Base-by-base conservation (phyloP, 164 flowering plant species). In the Protea cynaroides region DNA sequence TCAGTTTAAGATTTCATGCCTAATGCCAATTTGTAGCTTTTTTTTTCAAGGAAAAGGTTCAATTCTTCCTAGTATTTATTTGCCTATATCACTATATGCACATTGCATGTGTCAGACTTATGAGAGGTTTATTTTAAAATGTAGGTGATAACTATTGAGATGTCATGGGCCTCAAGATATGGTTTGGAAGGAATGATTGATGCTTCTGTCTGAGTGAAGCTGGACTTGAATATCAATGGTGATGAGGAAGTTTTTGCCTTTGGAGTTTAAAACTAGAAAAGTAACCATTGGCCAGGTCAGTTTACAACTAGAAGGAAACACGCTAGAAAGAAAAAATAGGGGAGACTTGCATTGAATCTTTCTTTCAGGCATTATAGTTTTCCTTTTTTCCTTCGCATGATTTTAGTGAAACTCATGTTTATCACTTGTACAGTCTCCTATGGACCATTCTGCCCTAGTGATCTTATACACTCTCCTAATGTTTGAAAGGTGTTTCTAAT, bases 141-240 rank as follows among this genome's bases (percentile, higher is more conserved):
- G 59, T 73, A 94, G 99, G 92, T 91, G 43, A 66, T 86, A 66
- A 97, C 91, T 78, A 91, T 94, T 66, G 99, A 94, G 82, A 86
- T 88, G 96, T 93, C 87, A 57, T 92, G 97, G 99, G 96, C 96
- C 21, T 97, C 97, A 64, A 95, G 80, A 73, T 95, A 86, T 84
- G 99, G 99, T 22, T 73, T 95, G 85, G 92, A 95, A 83, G 99
- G 99, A 64, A 80, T 88, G 81, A 82, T 95, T 75, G 99, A 95
- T 84, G 99, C 96, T 75, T 89, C 99, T 68, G 55, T 95, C 58
- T 76, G 76, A 63, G 88, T 90, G 23, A 79, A 69, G 62, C 65
- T 81, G 54, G 67, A 73, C 50, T 75, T 89, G 58, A 65, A 67
- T 22, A 53, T 60, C 18, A 59, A 73, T 67, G 78, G 77, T 29